These are phyloP conservation scores for Verbena officinalis DNA, from an alignment of 257 asterid genomes.

Conservation along the genomic window DNA sequence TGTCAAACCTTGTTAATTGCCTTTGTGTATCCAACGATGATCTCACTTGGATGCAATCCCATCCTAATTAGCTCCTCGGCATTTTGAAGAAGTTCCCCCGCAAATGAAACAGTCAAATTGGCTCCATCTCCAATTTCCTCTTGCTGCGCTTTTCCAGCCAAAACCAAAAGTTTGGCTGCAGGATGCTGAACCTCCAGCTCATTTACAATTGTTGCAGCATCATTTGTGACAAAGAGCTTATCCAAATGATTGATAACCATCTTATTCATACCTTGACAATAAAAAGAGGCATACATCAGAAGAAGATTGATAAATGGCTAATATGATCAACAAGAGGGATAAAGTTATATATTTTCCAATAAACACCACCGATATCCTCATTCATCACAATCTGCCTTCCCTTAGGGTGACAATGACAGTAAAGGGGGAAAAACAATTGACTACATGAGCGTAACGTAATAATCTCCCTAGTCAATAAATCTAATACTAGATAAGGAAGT, in stretches of 20 bases:
- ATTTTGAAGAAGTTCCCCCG: slow-evolving; percentile 94
- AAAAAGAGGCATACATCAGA: background rate
- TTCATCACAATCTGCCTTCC: background rate
- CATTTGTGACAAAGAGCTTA: slow-evolving; percentile 92
- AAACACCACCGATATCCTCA: background rate
- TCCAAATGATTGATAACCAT: slow-evolving; percentile 98
- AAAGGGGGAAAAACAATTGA: background rate
- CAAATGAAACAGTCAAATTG: slow-evolving; percentile 86
- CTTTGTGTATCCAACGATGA: slow-evolving; percentile 83
- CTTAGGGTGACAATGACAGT: background rate
- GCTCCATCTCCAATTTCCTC: slow-evolving; percentile 99
- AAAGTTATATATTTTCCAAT: background rate
- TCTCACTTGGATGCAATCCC: slow-evolving; percentile 98
- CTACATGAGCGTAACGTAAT: background rate
- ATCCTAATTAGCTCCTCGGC: slow-evolving; percentile 98
- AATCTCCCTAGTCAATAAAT: background rate
- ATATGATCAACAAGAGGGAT: slow-evolving; percentile 1
- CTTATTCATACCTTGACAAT: slow-evolving; percentile 85
- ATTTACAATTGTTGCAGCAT: slow-evolving; percentile 92
- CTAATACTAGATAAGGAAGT: background rate
- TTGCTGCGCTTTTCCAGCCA: slow-evolving; percentile 97
- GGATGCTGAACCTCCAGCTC: slow-evolving; percentile 99
- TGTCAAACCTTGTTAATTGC: slow-evolving; percentile 75
- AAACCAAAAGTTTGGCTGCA: slow-evolving; percentile 93
- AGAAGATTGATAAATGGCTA: background rate